A percentile compares a stretch with the other conserved stretches of the same genome.
Evolutionary conservation across 2,329 filamentous ascomycete species (phyloP).

Genomic region (Ophiostoma sp.): DNA sequence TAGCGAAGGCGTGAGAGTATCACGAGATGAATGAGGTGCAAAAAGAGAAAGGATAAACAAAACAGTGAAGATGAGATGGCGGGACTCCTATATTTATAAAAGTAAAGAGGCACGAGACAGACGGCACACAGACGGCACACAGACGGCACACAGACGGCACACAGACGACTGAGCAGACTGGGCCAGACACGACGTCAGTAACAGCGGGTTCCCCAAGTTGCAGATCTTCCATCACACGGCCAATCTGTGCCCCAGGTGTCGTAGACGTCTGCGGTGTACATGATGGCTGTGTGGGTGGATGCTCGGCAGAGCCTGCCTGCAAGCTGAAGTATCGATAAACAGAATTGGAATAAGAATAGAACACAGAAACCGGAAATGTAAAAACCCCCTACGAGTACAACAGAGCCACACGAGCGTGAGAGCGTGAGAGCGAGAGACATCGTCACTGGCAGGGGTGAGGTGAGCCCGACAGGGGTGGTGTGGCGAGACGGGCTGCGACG

Average conservation of each 20-base stretch:
- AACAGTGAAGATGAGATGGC: neutral
- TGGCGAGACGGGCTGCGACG: constrained; percentile 6
- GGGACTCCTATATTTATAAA: neutral
- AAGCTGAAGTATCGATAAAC: neutral
- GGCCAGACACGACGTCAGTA: neutral
- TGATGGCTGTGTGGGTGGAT: constrained; percentile 4
- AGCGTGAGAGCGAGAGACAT: neutral
- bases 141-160: neutral
- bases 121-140: neutral
- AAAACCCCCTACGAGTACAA: too few species aligned
- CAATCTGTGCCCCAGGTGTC: neutral
- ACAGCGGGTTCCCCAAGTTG: constrained; percentile 6
- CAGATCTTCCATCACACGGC: neutral
- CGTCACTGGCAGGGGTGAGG: constrained; percentile 1
- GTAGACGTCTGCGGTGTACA: constrained; percentile 5
- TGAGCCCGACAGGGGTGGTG: constrained; percentile 1
- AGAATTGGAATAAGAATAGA: neutral
- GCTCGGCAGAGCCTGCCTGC: neutral
- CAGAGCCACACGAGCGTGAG: neutral
- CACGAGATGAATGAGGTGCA: neutral
- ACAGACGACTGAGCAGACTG: neutral
- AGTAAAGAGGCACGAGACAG: neutral
- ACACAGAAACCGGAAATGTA: neutral
- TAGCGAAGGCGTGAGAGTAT: neutral
- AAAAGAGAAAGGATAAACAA: neutral